Percentiles rank a stretch among this genome's conserved stretches.
phyloP scores from a whole-genome alignment of 306 rosid species.

The Hippophae tibetana region DNA sequence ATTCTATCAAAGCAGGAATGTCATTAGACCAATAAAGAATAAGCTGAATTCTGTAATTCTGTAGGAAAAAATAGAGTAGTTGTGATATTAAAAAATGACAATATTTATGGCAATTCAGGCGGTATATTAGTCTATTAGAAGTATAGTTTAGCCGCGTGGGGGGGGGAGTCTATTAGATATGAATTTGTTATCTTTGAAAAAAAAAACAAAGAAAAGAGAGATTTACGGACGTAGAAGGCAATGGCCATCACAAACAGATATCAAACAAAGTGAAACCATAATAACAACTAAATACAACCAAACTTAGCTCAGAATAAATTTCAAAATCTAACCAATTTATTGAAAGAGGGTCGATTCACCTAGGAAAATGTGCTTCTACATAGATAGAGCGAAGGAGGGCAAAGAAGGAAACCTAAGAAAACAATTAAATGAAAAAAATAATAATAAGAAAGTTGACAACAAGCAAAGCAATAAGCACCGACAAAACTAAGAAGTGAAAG shows the following conservation, averaged over 20 bases:
- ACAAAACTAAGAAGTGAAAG: slow-evolving; percentile 6
- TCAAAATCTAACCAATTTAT: slow-evolving; percentile 5
- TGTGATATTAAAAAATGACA: too few relatives aligned
- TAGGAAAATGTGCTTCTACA: background rate
- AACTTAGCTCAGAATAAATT: background rate
- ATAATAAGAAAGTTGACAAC: background rate
- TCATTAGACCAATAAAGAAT: too few relatives aligned
- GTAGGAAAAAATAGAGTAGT: too few relatives aligned
- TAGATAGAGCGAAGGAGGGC: slow-evolving; percentile 2
- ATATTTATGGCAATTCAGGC: too few relatives aligned
- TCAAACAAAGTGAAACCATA: slow-evolving; percentile 2
- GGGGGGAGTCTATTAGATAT: too few relatives aligned
- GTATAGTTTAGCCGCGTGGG: too few relatives aligned
- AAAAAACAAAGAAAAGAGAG: background rate
- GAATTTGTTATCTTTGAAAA: background rate
- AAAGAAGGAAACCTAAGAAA: background rate
- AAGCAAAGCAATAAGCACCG: slow-evolving; percentile 25
- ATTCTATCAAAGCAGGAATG: too few relatives aligned
- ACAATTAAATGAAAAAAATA: too few relatives aligned
- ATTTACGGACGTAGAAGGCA: background rate
- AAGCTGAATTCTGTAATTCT: too few relatives aligned
- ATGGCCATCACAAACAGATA: background rate
- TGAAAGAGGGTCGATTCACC: slow-evolving; percentile 10
- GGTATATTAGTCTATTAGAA: too few relatives aligned
- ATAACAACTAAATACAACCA: background rate